Conservation (phyloP, 257 asterid species). For the Jaltomata sinuosa region DNA sequence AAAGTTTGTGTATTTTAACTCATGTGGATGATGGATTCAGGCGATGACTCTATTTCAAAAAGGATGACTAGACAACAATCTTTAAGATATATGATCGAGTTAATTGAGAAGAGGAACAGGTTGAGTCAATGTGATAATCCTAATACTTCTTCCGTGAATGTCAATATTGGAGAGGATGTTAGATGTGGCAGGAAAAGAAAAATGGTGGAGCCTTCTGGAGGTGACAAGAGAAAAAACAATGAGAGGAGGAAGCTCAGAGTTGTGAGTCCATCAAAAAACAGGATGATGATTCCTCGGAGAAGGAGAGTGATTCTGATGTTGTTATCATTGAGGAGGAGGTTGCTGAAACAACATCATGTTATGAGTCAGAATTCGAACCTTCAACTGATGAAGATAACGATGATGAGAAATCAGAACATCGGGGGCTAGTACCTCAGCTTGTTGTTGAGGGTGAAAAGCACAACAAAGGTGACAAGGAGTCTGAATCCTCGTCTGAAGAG, state of each 20-base stretch:
- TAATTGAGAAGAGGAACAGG: no score
- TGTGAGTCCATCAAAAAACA: not conserved
- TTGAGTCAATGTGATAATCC: no score
- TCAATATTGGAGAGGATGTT: no score
- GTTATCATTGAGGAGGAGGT: not conserved
- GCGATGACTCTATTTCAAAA: no score
- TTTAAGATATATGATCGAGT: no score
- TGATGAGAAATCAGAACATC: not conserved
- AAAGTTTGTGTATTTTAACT: no score
- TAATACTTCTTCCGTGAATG: no score
- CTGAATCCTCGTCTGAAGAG: no score
- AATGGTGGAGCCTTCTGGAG: not conserved
- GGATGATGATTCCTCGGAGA: not conserved
- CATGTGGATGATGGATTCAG: no score
- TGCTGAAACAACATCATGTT: not conserved
- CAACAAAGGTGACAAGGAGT: no score
- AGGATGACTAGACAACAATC: no score
- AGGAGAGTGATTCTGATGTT: not conserved
- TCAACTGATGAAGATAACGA: slow-evolving; percentile 5
- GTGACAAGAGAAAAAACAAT: not conserved
- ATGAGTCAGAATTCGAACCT: not conserved
- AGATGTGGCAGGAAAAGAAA: not conserved
- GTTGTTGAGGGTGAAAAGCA: no score
- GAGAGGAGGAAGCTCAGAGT: not conserved
- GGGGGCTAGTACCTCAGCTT: not conserved